These are phyloP conservation scores for Delphinella strobiligena DNA, from an alignment of 2,329 filamentous ascomycete species.

Conservation along the genomic window DNA sequence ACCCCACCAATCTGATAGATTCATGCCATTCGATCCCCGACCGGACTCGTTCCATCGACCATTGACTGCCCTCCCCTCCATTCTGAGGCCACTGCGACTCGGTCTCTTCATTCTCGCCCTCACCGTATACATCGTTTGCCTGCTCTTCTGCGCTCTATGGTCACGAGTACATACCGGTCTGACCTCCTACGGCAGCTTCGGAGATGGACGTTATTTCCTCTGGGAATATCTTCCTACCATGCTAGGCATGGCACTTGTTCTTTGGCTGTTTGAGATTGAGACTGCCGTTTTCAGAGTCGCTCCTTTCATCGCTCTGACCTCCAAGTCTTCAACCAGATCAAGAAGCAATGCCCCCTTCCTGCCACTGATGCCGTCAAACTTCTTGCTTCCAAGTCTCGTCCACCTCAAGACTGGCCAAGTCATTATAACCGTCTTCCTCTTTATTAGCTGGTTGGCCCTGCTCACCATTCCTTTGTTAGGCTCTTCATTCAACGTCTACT, in stretches of 20 bases:
- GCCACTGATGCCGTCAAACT: constrained; percentile 47
- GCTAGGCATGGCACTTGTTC: constrained; percentile 54
- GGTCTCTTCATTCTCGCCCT: constrained; percentile 48
- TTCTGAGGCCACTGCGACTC: constrained; percentile 57
- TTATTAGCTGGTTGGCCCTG: constrained; percentile 64
- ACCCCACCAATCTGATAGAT: neutral
- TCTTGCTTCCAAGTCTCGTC: constrained; percentile 55
- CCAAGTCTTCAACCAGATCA: constrained; percentile 41
- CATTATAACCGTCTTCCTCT: constrained; percentile 53
- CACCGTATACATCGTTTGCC: constrained; percentile 56
- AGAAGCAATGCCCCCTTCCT: constrained; percentile 57
- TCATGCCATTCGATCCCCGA: neutral
- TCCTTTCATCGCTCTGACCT: constrained; percentile 68
- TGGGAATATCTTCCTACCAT: constrained; percentile 78
- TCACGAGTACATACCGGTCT: constrained; percentile 53
- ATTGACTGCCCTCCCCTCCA: constrained; percentile 59
- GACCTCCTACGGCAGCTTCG: constrained; percentile 54
- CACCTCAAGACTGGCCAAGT: constrained; percentile 58
- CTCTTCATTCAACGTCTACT: constrained; percentile 58
- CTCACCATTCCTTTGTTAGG: constrained; percentile 75
- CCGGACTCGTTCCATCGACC: constrained; percentile 17
- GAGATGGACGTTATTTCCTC: constrained; percentile 67
- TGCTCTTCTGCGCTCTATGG: constrained; percentile 63
- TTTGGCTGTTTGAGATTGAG: constrained; percentile 68
- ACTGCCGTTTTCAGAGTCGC: constrained; percentile 62